Percentiles rank a stretch among this genome's conserved stretches.
phyloP scores from a whole-genome alignment of 257 asterid species.

The Penstemon barbatus region DNA sequence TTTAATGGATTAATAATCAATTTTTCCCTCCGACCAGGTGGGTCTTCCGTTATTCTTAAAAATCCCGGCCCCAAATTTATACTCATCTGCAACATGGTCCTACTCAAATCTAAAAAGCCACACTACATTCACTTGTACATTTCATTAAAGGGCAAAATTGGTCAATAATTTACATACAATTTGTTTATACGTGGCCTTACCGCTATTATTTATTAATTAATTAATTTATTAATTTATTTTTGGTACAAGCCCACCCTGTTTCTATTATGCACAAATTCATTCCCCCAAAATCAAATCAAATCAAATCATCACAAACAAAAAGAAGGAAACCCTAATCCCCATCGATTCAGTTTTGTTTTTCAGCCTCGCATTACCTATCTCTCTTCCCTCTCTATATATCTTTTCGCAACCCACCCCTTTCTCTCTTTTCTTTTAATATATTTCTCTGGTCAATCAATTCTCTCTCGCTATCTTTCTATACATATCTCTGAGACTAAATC shows the following conservation, averaged over 20 bases:
- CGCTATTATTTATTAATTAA: background rate
- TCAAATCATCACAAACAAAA: background rate
- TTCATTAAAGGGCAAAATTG: background rate
- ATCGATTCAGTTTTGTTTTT: slow-evolving; percentile 28
- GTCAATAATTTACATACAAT: background rate
- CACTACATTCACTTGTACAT: slow-evolving; percentile 2
- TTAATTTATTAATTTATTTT: too few species aligned
- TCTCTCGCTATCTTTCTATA: background rate
- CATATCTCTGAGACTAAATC: slow-evolving; percentile 21
- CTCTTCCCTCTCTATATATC: slow-evolving; percentile 20
- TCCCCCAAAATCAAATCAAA: background rate
- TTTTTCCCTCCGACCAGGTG: background rate
- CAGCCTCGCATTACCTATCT: slow-evolving; percentile 31
- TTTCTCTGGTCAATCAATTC: background rate
- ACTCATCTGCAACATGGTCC: background rate
- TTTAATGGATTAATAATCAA: background rate
- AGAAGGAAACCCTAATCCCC: slow-evolving; percentile 29
- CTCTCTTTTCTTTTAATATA: background rate
- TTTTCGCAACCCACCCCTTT: background rate
- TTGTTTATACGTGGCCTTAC: background rate
- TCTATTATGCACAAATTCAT: background rate
- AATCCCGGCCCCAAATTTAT: background rate
- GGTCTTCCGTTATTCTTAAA: background rate
- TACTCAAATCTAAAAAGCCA: background rate
- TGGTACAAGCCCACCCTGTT: too few species aligned